Base-by-base conservation (phyloP, 1,284 basidiomycete species). In the Naganishia sp. region DNA sequence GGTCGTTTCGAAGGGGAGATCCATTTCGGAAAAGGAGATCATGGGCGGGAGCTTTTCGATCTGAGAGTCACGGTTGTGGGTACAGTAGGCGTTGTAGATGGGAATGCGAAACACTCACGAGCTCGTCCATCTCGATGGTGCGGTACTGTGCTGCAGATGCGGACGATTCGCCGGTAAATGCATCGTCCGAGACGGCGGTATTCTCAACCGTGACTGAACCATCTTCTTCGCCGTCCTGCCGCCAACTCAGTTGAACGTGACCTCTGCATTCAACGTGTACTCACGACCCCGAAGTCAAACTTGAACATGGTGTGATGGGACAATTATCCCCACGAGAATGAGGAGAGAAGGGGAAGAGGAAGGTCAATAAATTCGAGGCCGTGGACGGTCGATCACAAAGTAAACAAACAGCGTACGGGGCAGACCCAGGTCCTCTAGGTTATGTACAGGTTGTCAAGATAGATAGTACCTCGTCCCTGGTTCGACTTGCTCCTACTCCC, bases 271-370 rank as follows among this genome's bases (percentile, higher is more conserved):
- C 25, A 1, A n/a, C 18, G 23, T 50, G 50, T 31, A 51, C 74
- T 55, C 53, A 79, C 79, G 25, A 80, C 62, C 50, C 80, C 74
- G 64, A 82, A 82, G 60, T 76, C 77, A 66, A 82, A 82, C 64
- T 81, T 82, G 77, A 81, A 81, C 79, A 80, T 79, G 64, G 47
- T 56, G 25, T 57, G 25, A 46, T 15, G 28, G 32, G 51, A 52
- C 25, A 31, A 52, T 7, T 23, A 5, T 28, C 2, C 28, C 28
- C 28, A 1, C 5, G 28, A 28, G 28, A 5, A 28, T 28, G n/a
- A 28, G 51, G 9, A n/a, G 32, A 18, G 54, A 42, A 2, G 3
- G 13, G 3, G 55, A 57, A 57, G 47, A 39, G n/a, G 32, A 3
- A 2, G 23, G 45, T 11, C 15, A 21, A 51, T 51, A 35, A 61